These are phyloP conservation scores for Isatis tinctoria DNA, from an alignment of 345 rosid species.

Conservation along the genomic window DNA sequence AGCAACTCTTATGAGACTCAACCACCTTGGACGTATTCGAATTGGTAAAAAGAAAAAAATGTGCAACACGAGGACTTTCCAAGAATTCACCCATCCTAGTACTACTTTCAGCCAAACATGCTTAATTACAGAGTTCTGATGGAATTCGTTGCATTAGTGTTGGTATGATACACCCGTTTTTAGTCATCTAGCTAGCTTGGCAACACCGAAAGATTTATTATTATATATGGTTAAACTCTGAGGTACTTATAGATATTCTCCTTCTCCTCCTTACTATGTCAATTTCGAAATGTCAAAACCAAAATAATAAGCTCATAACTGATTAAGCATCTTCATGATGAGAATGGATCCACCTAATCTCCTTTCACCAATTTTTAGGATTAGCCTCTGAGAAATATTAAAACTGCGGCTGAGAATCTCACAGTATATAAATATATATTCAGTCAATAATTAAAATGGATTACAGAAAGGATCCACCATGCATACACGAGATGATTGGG, in stretches of 20 bases:
- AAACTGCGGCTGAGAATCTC: not conserved
- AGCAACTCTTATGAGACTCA: too few species aligned
- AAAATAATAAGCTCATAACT: not conserved
- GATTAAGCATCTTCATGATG: not conserved
- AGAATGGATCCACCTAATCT: not conserved
- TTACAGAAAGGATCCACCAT: slow-evolving; percentile 1
- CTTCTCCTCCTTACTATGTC: not conserved
- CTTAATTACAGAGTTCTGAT: too few species aligned
- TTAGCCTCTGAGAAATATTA: not conserved
- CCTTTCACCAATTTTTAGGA: not conserved
- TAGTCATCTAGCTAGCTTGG: not conserved
- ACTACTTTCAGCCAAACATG: too few species aligned
- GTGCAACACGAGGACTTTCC: too few species aligned
- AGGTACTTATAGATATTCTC: not conserved
- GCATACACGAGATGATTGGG: not conserved
- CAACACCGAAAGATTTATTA: not conserved
- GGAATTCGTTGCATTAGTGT: too few species aligned
- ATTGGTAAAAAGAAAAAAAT: too few species aligned
- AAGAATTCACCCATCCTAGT: too few species aligned
- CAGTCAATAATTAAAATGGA: not conserved
- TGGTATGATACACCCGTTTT: too few species aligned
- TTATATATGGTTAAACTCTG: not conserved
- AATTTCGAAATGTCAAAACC: not conserved
- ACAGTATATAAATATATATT: not conserved
- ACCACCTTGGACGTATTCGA: too few species aligned